These are phyloP conservation scores for Eucalyptus melliodora DNA, from an alignment of 345 rosid genomes.

Conservation along the genomic window DNA sequence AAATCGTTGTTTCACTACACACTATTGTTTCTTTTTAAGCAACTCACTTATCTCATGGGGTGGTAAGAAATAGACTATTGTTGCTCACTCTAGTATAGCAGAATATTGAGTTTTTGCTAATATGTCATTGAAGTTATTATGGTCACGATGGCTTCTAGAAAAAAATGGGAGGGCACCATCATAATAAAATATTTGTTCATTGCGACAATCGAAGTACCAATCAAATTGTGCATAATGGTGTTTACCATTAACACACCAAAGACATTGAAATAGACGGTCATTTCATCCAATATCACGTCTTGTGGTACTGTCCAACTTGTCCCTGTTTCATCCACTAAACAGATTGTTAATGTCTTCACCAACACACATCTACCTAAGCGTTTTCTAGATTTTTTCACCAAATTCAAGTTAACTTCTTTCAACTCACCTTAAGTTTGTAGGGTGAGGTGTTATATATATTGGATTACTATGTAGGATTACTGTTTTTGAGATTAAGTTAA, in stretches of 20 bases:
- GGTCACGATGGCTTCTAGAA: neutral
- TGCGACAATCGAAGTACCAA: neutral
- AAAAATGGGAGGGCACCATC: accelerated
- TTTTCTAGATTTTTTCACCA: neutral
- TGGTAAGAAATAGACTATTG: neutral
- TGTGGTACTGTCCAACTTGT: neutral
- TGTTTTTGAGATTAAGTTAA: too few relatives aligned
- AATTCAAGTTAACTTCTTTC: neutral
- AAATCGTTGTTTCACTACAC: accelerated
- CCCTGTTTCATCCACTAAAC: neutral
- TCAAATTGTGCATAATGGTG: neutral
- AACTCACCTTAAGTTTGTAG: neutral
- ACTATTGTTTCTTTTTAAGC: neutral
- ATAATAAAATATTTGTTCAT: too few relatives aligned
- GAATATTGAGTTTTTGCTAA: too few relatives aligned
- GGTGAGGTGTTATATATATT: too few relatives aligned
- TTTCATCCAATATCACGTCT: neutral
- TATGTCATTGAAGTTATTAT: neutral
- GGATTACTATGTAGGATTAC: neutral
- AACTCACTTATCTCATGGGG: neutral
- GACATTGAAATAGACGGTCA: neutral
- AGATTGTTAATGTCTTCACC: too few relatives aligned
- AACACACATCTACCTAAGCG: accelerated
- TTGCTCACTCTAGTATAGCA: neutral
- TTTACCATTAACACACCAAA: too few relatives aligned